phyloP scores from a whole-genome alignment of 176 grass and related monocot genomes.

The Aegilops umbellulata region DNA sequence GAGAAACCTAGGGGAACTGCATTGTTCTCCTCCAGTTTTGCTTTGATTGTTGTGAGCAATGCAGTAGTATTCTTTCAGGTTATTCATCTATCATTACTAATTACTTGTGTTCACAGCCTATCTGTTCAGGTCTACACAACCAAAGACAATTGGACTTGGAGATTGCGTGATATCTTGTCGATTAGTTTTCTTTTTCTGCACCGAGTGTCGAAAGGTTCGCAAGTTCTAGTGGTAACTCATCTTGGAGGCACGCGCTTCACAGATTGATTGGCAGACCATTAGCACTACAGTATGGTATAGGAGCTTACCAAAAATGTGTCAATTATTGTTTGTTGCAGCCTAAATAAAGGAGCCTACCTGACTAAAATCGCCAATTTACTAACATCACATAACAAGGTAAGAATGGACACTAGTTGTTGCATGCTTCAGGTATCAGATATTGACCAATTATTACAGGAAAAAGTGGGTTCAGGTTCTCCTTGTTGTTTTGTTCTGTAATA shows the following conservation, averaged over 20 bases:
- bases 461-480: background rate
- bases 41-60: background rate
- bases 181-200: slow-evolving; percentile 1
- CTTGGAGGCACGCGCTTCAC: background rate
- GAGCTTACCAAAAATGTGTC: background rate
- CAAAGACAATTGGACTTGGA: background rate
- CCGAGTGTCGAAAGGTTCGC: background rate
- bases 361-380: background rate
- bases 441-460: background rate
- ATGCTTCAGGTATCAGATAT: background rate
- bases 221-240: background rate
- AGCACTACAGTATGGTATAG: background rate
- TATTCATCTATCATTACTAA: background rate
- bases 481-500: background rate
- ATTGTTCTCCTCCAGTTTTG: background rate
- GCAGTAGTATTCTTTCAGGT: background rate
- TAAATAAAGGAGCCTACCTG: background rate
- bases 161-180: background rate
- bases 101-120: background rate
- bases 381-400: background rate
- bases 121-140: background rate
- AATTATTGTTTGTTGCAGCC: background rate
- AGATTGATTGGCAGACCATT: background rate
- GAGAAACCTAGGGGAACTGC: background rate
- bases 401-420: background rate